Evolutionary conservation across 164 flowering plant genomes (phyloP).

Genomic region (Dillenia suffruticosa): DNA sequence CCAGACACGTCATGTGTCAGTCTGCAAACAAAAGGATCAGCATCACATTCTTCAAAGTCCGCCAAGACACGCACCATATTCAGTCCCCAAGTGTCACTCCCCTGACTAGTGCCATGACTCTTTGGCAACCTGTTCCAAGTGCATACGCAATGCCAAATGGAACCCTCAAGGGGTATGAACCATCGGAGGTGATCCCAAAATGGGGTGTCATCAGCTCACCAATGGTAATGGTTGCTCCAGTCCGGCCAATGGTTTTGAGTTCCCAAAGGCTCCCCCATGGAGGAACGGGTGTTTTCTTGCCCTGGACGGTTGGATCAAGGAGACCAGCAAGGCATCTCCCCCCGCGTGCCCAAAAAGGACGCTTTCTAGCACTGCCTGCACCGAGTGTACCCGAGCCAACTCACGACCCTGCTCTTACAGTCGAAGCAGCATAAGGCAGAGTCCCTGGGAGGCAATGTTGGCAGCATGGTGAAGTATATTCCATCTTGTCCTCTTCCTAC

Average conservation of each 20-base stretch:
- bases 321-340: conserved; percentile 70
- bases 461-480: no score
- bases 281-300: conserved; percentile 93
- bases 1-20: conserved; percentile 80
- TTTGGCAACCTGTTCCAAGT: conserved; percentile 57
- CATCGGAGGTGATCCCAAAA: conserved; percentile 49
- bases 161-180: conserved; percentile 23
- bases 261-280: conserved; percentile 41
- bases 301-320: conserved; percentile 58
- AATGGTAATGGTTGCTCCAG: conserved; percentile 58
- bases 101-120: conserved; percentile 41
- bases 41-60: conserved; percentile 78
- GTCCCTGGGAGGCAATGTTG: no score
- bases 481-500: no score
- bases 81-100: conserved; percentile 33
- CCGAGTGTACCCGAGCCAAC: conserved; percentile 29
- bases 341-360: conserved; percentile 68
- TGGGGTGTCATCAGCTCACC: conserved; percentile 66
- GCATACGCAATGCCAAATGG: conserved; percentile 37
- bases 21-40: conserved; percentile 64
- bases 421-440: conserved; percentile 3
- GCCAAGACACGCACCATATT: conserved; percentile 34
- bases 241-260: conserved; percentile 46
- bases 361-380: conserved; percentile 50
- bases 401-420: conserved; percentile 26